Evolutionary conservation across 2,329 filamentous ascomycete genomes (phyloP), one percentile per base, ranked within the genome.

Genomic region (Didymella exigua): DNA sequence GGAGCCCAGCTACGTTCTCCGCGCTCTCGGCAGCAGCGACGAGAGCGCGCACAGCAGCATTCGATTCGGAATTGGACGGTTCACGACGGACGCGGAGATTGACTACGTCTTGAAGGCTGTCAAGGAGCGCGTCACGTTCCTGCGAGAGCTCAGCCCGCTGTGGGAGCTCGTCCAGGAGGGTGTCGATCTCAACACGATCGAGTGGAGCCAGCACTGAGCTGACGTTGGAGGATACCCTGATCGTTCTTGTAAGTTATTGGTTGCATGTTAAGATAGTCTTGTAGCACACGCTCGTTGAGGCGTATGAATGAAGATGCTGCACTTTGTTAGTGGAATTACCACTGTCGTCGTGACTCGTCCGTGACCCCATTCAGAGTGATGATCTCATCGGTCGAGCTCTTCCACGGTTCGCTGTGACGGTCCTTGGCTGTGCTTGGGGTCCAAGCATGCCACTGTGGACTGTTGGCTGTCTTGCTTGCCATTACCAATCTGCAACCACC

Each of bases 161-260:
- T 99, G 95, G 95, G 95, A 99, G 78, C 79, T 99, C 62, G 95
- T 99, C 11, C 95, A 99, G 78, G 95, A 99, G 76, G 95, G 95
- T 14, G 86, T 99, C 61, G 95, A 96, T 72, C 79, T 99, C 65
- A 90, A 96, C 77, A 96, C 91, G 37, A 99, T 99, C 69, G 89
- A 99, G 78, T 99, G 95, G 95, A 96, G 90, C 74, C 93, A 97
- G 80, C 95, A 99, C 77, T 98, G 81, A 84, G 59, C 10, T 40
- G 19, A 19, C 16, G 33, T 29, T 24, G 54, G 41, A 56, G 40
- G 62, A 55, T 57, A 57, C 59, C 45, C 37, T 47, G 49, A 26
- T 19, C 37, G 26, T 38, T 51, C 41, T 45, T 70, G 69, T 70
- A 72, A 27, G 63, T 51, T 67, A 71, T 44, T 23, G 50, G 53